Evolutionary conservation across 2,329 filamentous ascomycete species (phyloP).

Genomic region (Macrophomina tecta): DNA sequence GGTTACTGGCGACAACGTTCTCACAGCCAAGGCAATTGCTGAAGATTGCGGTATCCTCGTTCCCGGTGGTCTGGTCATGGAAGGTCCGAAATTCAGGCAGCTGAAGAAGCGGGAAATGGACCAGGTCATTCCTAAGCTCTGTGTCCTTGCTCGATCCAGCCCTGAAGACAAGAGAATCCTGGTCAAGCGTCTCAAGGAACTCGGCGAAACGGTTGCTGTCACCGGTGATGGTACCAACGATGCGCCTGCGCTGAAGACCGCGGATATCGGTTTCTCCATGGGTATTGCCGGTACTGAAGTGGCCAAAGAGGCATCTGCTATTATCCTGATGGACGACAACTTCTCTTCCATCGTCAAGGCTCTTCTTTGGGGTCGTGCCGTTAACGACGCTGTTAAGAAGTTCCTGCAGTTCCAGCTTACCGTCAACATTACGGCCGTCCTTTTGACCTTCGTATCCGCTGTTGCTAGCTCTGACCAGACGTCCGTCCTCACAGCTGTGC

Average conservation of each 20-base stretch:
- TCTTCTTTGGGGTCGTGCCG: constrained; percentile 47
- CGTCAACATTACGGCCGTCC: constrained; percentile 82
- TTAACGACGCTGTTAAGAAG: constrained; percentile 59
- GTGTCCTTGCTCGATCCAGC: constrained; percentile 71
- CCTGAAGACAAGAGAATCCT: constrained; percentile 73
- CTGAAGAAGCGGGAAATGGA: constrained; percentile 67
- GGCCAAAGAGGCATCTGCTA: constrained; percentile 49
- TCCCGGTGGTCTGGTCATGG: constrained; percentile 46
- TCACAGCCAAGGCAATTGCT: constrained; percentile 55
- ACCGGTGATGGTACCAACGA: constrained; percentile 52
- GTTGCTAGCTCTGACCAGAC: constrained; percentile 75
- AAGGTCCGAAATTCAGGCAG: constrained; percentile 52
- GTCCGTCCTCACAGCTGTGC: constrained; percentile 81
- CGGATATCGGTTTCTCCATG: constrained; percentile 53
- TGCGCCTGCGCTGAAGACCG: constrained; percentile 47
- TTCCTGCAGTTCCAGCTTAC: constrained; percentile 81
- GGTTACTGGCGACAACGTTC: constrained; percentile 56
- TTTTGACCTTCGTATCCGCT: constrained; percentile 78
- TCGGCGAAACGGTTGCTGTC: constrained; percentile 59
- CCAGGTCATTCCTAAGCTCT: constrained; percentile 65
- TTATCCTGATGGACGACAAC: constrained; percentile 50
- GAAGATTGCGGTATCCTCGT: constrained; percentile 54
- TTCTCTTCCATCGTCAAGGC: constrained; percentile 51
- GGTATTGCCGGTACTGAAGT: constrained; percentile 47
- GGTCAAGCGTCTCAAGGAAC: constrained; percentile 67